A percentile compares a stretch with the other conserved stretches of the same genome.
These are phyloP conservation scores for Pulicaria dysenterica DNA, from an alignment of 129 eudicot species.

Conservation along the genomic window DNA sequence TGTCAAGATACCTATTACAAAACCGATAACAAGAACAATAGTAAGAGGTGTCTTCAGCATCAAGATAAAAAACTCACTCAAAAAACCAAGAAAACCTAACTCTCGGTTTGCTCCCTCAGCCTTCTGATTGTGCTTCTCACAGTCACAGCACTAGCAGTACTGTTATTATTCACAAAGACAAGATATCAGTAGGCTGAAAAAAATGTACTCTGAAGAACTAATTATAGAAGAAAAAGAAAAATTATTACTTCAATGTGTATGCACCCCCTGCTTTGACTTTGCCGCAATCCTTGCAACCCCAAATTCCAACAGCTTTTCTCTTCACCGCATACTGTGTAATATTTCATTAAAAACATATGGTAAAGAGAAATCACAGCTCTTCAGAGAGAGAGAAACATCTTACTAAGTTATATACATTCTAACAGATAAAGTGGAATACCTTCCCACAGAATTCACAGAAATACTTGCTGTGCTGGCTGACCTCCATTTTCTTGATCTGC, in stretches of 20 bases:
- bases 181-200: not conserved
- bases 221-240: not conserved
- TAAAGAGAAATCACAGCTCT: not conserved
- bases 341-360: not conserved
- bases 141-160: slow-evolving; percentile 97
- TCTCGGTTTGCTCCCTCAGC: slow-evolving; percentile 95
- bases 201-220: not conserved
- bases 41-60: slow-evolving; percentile 7
- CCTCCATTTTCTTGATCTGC: slow-evolving; percentile 97
- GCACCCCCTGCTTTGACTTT: slow-evolving; percentile 99
- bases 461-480: slow-evolving; percentile 86
- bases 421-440: slow-evolving; percentile 34
- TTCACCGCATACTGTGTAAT: slow-evolving; percentile 79
- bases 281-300: slow-evolving; percentile 99
- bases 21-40: slow-evolving; percentile 7
- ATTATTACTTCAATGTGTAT: slow-evolving; percentile 79
- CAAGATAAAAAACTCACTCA: slow-evolving; percentile 7
- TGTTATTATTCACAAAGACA: slow-evolving; percentile 25
- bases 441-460: slow-evolving; percentile 95
- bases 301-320: slow-evolving; percentile 93
- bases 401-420: not conserved
- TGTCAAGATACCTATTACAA: slow-evolving; percentile 22
- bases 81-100: slow-evolving; percentile 29
- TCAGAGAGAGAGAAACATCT: not conserved
- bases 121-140: slow-evolving; percentile 92